Conservation (phyloP, 31 red algal genomes). For the Pterothamnion heteromorphum region DNA sequence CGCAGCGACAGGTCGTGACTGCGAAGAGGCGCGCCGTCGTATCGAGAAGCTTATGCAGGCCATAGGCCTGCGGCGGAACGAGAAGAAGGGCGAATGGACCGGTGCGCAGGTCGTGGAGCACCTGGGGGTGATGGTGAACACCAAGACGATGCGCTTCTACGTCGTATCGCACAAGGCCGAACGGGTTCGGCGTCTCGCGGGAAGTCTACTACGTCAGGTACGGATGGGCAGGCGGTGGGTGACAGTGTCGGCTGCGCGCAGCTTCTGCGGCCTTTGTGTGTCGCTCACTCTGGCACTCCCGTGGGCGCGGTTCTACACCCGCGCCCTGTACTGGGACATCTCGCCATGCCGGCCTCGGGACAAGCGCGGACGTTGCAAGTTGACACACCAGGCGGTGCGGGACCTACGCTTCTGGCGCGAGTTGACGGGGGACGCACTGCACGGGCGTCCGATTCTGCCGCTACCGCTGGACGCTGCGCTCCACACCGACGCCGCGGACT, state of each 20-base stretch:
- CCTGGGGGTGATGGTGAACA: slow-evolving; percentile 40
- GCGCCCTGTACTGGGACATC: slow-evolving; percentile 48
- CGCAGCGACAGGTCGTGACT: neutral
- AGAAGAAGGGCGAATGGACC: slow-evolving; percentile 39
- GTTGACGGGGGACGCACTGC: neutral
- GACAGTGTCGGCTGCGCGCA: neutral
- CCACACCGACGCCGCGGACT: slow-evolving; percentile 38
- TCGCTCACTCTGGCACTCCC: slow-evolving; percentile 47
- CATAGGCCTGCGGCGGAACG: slow-evolving; percentile 35
- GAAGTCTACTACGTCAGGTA: neutral
- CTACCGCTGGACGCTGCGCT: neutral
- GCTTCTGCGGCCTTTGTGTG: slow-evolving; percentile 54
- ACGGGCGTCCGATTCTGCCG: neutral
- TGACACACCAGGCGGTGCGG: slow-evolving; percentile 30
- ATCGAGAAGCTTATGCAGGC: neutral
- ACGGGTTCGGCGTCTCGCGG: slow-evolving; percentile 9
- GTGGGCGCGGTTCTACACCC: slow-evolving; percentile 44
- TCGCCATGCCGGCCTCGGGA: neutral
- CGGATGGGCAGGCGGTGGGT: neutral
- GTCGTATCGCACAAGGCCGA: slow-evolving; percentile 18
- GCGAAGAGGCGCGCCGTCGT: neutral
- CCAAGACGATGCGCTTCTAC: slow-evolving; percentile 13
- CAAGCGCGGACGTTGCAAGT: slow-evolving; percentile 1
- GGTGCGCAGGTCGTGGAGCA: slow-evolving; percentile 19
- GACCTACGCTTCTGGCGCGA: slow-evolving; percentile 38